Conservation (phyloP, 2,329 filamentous ascomycete genomes). For the Macroventuria anomochaeta region DNA sequence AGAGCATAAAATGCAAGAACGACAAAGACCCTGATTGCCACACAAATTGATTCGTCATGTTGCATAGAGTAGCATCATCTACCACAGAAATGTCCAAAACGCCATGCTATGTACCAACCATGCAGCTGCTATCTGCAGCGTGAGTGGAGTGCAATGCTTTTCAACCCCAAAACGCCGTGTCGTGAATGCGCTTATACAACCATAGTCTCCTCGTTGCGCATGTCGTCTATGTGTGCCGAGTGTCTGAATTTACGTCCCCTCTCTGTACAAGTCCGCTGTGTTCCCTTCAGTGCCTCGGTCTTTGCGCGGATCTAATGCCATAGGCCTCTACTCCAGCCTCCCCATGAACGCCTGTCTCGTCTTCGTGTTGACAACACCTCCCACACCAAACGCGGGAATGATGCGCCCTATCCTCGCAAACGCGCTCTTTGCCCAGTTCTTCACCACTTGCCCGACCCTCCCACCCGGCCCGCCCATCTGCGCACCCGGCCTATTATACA, state of each 20-base stretch:
- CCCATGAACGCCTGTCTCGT: conserved; percentile 72
- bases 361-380: conserved; percentile 82
- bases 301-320: no score
- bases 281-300: neutral
- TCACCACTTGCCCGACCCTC: conserved; percentile 70
- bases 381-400: conserved; percentile 86
- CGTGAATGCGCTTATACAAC: neutral
- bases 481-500: conserved; percentile 74
- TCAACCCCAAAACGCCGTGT: neutral
- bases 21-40: no score
- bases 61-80: no score
- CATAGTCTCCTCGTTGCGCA: no score
- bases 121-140: neutral
- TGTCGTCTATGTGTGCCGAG: no score
- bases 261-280: no score
- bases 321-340: conserved; percentile 30
- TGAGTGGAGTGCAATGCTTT: neutral
- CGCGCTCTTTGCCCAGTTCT: conserved; percentile 78
- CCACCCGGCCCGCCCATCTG: conserved; percentile 61
- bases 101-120: neutral
- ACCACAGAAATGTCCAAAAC: neutral
- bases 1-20: no score
- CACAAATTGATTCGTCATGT: no score
- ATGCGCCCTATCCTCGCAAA: conserved; percentile 82
- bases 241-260: no score